Base-by-base conservation (phyloP, 208 protist species). In the Borovskyia barvae region DNA sequence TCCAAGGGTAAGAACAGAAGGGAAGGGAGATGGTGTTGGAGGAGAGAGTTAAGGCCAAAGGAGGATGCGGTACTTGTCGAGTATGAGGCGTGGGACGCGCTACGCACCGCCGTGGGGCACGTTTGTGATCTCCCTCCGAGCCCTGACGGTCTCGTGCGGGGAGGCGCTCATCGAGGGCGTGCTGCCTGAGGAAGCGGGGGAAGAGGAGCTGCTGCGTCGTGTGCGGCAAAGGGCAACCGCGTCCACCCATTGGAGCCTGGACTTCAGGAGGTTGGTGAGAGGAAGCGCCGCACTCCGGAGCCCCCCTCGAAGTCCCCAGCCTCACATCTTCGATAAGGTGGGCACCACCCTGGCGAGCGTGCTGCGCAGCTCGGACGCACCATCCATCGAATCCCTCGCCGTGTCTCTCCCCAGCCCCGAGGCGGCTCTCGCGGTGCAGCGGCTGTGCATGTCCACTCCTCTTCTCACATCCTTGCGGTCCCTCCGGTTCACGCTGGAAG, bases 191-290 rank as follows among this genome's bases (percentile, higher is more conserved):
- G n/a, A n/a, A n/a, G n/a, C n/a, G n/a, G n/a, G 33, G 6, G 28
- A 37, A 11, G 64, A 70, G 17, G n/a, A 42, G 0, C 15, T 70
- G 15, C 36, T 70, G 1, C 11, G 1, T 1, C 11, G 32, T 11
- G 25, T 70, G 37, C 53, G 64, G 24, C 5, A 26, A 6, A 28
- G 29, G 25, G 63, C 46, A 2, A 45, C 53, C 7, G 9, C 46
- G 29, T 63, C 64, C 9, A 22, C 40, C 5, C 63, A 64, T 30
- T 84, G 81, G 81, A 53, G 63, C 22, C 14, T 88, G 2, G 76
- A 87, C 66, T 68, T 83, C n/a, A 55, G 52, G 1, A 57, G 56
- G 19, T 11, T 79, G 35, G 5, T 26, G 2, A 56, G 66, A 14
- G 49, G 45, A 52, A 33, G 51, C 36, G 22, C 49, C 26, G 28